A percentile compares a stretch with the other conserved stretches of the same genome.
Conservation (phyloP, 805 yeast species). For the Cyberlindnera xishuangbannaensis region DNA sequence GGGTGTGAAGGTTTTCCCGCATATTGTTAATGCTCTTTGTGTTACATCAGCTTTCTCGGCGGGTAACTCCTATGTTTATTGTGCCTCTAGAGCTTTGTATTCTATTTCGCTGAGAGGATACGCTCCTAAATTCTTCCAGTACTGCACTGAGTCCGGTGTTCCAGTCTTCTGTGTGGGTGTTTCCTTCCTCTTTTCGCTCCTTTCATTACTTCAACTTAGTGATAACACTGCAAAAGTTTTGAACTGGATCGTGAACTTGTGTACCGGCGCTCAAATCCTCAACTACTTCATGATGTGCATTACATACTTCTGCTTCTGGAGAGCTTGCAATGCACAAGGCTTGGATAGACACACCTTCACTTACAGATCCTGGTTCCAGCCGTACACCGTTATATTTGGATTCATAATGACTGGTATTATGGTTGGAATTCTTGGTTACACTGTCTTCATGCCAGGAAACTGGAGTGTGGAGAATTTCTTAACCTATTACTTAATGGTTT, state of each 20-base stretch:
- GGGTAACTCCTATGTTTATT: conserved; percentile 51
- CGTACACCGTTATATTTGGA: conserved; percentile 50
- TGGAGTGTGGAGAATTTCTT: conserved; percentile 64
- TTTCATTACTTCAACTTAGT: conserved; percentile 62
- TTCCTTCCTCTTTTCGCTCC: conserved; percentile 50
- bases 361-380: conserved; percentile 54
- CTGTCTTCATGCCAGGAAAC: conserved; percentile 61
- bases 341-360: conserved; percentile 34
- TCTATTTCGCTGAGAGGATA: conserved; percentile 48
- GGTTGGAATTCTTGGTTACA: conserved; percentile 62
- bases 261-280: conserved; percentile 61
- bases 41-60: conserved; percentile 52
- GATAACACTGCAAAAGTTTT: conserved; percentile 56
- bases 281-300: conserved; percentile 53
- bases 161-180: conserved; percentile 64
- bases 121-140: conserved; percentile 56
- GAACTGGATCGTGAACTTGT: conserved; percentile 64
- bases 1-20: conserved; percentile 44
- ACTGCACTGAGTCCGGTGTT: conserved; percentile 60
- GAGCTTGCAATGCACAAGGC: conserved; percentile 52
- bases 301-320: conserved; percentile 58
- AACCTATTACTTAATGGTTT: conserved; percentile 69
- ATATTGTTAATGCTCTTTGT: conserved; percentile 46
- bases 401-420: conserved; percentile 39
- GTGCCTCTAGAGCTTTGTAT: conserved; percentile 52